phyloP scores from a whole-genome alignment of 768 basidiomycete species.

The Boletus tylopilopsis region DNA sequence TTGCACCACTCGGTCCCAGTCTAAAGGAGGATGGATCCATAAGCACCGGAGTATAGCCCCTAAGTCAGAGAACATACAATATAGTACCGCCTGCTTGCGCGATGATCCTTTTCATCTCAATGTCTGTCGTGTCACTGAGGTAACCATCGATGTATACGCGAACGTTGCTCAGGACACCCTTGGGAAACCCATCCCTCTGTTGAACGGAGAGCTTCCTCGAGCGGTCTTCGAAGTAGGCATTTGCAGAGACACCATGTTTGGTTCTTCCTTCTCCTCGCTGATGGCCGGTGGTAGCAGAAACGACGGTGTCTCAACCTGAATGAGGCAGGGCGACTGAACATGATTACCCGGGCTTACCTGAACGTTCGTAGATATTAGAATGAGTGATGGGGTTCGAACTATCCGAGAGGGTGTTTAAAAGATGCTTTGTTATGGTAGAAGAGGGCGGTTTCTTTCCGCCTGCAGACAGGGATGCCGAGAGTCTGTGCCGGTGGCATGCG shows the following conservation, averaged over 20 bases:
- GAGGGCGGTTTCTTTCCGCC: slow-evolving; percentile 36
- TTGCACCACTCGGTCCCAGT: slow-evolving; percentile 55
- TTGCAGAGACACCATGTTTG: slow-evolving; percentile 24
- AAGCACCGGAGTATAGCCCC: background rate
- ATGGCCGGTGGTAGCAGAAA: slow-evolving; percentile 66
- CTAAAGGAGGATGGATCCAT: slow-evolving; percentile 31
- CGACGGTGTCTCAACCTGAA: slow-evolving; percentile 47
- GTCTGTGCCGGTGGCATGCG: slow-evolving; percentile 16
- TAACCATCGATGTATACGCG: slow-evolving; percentile 72
- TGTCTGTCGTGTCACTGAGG: slow-evolving; percentile 67
- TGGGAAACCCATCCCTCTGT: slow-evolving; percentile 8
- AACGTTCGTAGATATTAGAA: slow-evolving; percentile 56
- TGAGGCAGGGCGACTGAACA: background rate
- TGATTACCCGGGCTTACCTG: slow-evolving; percentile 40
- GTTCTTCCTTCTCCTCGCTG: slow-evolving; percentile 52
- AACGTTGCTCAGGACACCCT: slow-evolving; percentile 39
- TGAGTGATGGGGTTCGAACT: slow-evolving; percentile 78
- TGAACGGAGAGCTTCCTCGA: slow-evolving; percentile 42
- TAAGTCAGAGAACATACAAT: slow-evolving; percentile 42
- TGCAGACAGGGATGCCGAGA: slow-evolving; percentile 29
- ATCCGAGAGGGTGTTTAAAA: slow-evolving; percentile 59
- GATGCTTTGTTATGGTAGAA: slow-evolving; percentile 49
- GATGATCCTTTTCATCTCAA: slow-evolving; percentile 72
- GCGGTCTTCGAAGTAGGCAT: slow-evolving; percentile 41
- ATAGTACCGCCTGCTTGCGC: slow-evolving; percentile 62